Percentiles rank a stretch among this genome's conserved stretches.
phyloP scores from a whole-genome alignment of 2,329 filamentous ascomycete genomes.

The Raffaelea arxii region DNA sequence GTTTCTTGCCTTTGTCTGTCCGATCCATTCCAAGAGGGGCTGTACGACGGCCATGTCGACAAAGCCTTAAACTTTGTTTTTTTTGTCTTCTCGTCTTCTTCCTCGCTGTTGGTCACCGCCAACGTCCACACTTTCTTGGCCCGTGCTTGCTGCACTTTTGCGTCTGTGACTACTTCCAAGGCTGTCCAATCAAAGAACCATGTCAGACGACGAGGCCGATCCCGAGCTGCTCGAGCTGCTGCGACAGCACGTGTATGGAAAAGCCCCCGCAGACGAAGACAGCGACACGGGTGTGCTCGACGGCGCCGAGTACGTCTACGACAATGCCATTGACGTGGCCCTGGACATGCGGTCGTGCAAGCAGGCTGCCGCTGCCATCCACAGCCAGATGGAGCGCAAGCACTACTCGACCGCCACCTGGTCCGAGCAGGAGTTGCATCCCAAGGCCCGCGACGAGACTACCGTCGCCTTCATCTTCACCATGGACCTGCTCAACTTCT shows the following conservation, averaged over 20 bases:
- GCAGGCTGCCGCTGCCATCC: constrained; percentile 69
- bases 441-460: constrained; percentile 66
- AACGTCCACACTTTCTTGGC: too few species aligned
- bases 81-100: too few species aligned
- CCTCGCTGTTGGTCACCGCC: too few species aligned
- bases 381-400: constrained; percentile 72
- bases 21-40: too few species aligned
- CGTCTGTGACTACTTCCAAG: too few species aligned
- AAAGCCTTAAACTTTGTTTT: too few species aligned
- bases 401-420: constrained; percentile 77
- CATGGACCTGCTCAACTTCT: constrained; percentile 95
- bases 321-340: constrained; percentile 88
- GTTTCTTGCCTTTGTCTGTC: too few species aligned
- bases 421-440: constrained; percentile 84
- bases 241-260: constrained; percentile 64
- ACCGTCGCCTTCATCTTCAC: constrained; percentile 91
- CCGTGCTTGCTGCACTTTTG: too few species aligned
- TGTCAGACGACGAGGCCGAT: constrained; percentile 90
- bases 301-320: constrained; percentile 75
- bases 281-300: constrained; percentile 76
- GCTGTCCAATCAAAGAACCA: too few species aligned
- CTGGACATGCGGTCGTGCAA: constrained; percentile 77
- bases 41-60: too few species aligned
- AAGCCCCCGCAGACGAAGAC: constrained; percentile 41
- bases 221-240: constrained; percentile 79